Percentiles rank a stretch among this genome's conserved stretches.
phyloP scores from a whole-genome alignment of 306 rosid genomes.

The Neltuma alba region DNA sequence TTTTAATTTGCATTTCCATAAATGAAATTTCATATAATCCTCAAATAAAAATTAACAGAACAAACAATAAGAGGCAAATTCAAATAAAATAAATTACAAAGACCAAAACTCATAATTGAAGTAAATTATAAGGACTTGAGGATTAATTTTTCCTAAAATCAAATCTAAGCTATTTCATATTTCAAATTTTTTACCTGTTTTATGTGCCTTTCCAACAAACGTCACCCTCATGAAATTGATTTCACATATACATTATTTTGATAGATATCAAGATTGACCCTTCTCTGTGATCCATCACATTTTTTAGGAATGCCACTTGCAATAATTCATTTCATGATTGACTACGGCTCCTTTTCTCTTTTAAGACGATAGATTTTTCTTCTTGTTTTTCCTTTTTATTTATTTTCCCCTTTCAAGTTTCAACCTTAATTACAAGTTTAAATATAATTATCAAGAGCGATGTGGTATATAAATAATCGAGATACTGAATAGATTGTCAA shows the following conservation, averaged over 20 bases:
- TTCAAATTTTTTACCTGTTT: background rate
- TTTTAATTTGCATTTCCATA: too few relatives aligned
- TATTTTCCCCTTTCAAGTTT: background rate
- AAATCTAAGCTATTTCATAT: background rate
- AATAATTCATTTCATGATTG: slow-evolving; percentile 12
- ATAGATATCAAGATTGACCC: slow-evolving; percentile 16
- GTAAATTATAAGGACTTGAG: too few relatives aligned
- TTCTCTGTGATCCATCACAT: slow-evolving; percentile 30
- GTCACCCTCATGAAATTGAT: slow-evolving; percentile 17
- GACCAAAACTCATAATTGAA: too few relatives aligned
- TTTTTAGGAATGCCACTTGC: background rate
- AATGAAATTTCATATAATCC: too few relatives aligned
- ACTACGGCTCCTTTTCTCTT: background rate
- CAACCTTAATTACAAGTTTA: background rate
- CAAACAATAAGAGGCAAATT: too few relatives aligned
- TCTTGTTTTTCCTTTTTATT: background rate
- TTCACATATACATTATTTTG: background rate
- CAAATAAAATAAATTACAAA: too few relatives aligned
- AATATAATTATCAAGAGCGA: background rate
- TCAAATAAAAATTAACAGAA: too few relatives aligned
- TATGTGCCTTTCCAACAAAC: background rate
- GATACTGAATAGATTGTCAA: background rate
- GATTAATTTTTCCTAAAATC: too few relatives aligned
- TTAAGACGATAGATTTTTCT: background rate
- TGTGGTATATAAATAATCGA: too few relatives aligned